A percentile compares a stretch with the other conserved stretches of the same genome.
Evolutionary conservation across 2,329 filamentous ascomycete species (phyloP).

Genomic region (Penicillium sp.): DNA sequence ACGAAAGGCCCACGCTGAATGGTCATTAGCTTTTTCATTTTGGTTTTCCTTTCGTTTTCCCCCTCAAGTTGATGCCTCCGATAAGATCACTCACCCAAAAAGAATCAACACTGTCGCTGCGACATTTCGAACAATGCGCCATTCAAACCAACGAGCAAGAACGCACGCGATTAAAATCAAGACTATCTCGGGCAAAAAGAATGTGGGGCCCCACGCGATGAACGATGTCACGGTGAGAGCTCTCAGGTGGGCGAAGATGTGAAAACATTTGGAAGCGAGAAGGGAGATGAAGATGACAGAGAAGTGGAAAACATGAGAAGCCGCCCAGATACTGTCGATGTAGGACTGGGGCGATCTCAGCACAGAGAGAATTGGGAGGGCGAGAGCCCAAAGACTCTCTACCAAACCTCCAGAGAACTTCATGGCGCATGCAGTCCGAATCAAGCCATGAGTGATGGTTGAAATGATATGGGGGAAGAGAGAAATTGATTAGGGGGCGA

Average conservation of each 20-base stretch:
- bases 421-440: too few species aligned
- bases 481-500: too few species aligned
- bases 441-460: too few species aligned
- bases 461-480: too few species aligned
- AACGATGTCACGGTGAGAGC: constrained; percentile 3
- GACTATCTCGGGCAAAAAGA: constrained; percentile 12
- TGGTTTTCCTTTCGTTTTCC: too few species aligned
- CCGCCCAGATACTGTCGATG: constrained; percentile 7
- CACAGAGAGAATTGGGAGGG: constrained; percentile 3
- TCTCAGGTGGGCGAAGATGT: constrained; percentile 6
- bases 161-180: constrained; percentile 10
- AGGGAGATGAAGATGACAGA: constrained; percentile 14
- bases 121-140: constrained; percentile 4
- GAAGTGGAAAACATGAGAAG: constrained; percentile 9
- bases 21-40: constrained; percentile 1
- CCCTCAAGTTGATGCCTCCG: not conserved
- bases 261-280: constrained; percentile 11
- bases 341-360: constrained; percentile 10
- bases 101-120: constrained; percentile 4
- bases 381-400: constrained; percentile 1
- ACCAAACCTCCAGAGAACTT: too few species aligned
- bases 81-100: constrained; percentile 7
- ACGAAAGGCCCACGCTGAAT: constrained; percentile 11
- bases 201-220: constrained; percentile 11
- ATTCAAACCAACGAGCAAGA: constrained; percentile 10